Conservation (phyloP, 768 basidiomycete species). For the Coprinellus micaceus region DNA sequence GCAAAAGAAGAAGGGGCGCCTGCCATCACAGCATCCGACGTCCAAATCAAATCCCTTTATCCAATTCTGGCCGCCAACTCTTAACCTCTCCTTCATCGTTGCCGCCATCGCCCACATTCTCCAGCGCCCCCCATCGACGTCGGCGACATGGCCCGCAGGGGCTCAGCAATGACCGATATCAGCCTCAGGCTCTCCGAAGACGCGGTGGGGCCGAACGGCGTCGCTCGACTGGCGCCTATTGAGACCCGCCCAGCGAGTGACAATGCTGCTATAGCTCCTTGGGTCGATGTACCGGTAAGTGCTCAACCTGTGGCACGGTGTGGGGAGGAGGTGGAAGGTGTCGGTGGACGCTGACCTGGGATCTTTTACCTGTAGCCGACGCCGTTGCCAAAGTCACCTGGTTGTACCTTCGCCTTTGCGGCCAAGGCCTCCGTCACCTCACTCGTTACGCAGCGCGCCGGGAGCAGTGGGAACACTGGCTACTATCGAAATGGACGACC, state of each 20-base stretch:
- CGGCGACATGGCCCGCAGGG: constrained; percentile 2
- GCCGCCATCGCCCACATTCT: background rate
- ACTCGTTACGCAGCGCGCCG: constrained; percentile 31
- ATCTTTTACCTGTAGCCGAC: constrained; percentile 30
- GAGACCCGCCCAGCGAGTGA: constrained; percentile 17
- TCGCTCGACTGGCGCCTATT: constrained; percentile 19
- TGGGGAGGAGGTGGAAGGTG: too few species aligned
- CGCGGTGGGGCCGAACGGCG: constrained; percentile 24
- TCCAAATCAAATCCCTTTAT: background rate
- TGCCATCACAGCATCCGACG: too few species aligned
- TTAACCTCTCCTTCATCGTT: background rate
- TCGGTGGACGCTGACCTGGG: background rate
- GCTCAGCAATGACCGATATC: constrained; percentile 14
- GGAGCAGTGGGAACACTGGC: constrained; percentile 28
- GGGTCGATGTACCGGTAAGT: constrained; percentile 29
- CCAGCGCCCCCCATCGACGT: background rate
- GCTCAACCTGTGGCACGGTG: background rate
- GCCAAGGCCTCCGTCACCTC: constrained; percentile 41
- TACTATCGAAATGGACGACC: constrained; percentile 30
- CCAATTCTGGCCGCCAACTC: background rate
- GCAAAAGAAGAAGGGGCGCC: too few species aligned
- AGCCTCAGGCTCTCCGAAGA: constrained; percentile 22
- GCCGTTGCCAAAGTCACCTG: constrained; percentile 38
- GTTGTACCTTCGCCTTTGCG: constrained; percentile 35
- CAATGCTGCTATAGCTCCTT: constrained; percentile 27